Base-by-base conservation (phyloP, 768 basidiomycete genomes). In the Ramaria rubella region DNA sequence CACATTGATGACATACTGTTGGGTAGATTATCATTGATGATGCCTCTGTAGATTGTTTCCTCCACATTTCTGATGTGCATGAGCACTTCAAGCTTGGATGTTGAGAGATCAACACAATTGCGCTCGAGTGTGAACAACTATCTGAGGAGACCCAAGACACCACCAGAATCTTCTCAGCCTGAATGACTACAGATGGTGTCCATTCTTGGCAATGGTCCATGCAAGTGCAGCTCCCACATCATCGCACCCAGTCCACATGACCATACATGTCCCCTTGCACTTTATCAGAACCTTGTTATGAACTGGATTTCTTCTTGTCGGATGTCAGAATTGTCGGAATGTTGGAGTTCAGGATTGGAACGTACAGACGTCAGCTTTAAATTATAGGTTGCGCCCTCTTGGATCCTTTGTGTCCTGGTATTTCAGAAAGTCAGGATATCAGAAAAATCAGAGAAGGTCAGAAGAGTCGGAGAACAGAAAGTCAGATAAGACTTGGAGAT, bases 241-340 rank as follows among this genome's bases (percentile, higher is more conserved):
- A 74, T 94, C 49, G 93, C 93, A 52, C 93, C 93, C 27, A 97
- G 95, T 65, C 91, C 95, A 12, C 95, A 98, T 64, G 94, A 98
- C 66, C 77, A 77, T 23, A 73, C 75, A 42, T 97, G 95, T 68
- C 94, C 95, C 1, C 71, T 97, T 4, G 54, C 44, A 4, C 21
- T 49, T 1, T 42, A 54, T 30, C 58, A 40, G 36, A 30, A 49
- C 31, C 49, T 31, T n/a, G n/a, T n/a, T n/a, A n/a, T n/a, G n/a
- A n/a, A n/a, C n/a, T n/a, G n/a, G n/a, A n/a, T n/a, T n/a, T n/a
- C n/a, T n/a, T n/a, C n/a, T n/a, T n/a, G n/a, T n/a, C n/a, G n/a
- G n/a, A n/a, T n/a, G n/a, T n/a, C n/a, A n/a, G n/a, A n/a, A n/a
- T n/a, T n/a, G n/a, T n/a, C n/a, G n/a, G n/a, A n/a, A n/a, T n/a